Evolutionary conservation across 2,329 filamentous ascomycete genomes (phyloP), one percentile per base, ranked within the genome.

Genomic region (Penicillium sp.): DNA sequence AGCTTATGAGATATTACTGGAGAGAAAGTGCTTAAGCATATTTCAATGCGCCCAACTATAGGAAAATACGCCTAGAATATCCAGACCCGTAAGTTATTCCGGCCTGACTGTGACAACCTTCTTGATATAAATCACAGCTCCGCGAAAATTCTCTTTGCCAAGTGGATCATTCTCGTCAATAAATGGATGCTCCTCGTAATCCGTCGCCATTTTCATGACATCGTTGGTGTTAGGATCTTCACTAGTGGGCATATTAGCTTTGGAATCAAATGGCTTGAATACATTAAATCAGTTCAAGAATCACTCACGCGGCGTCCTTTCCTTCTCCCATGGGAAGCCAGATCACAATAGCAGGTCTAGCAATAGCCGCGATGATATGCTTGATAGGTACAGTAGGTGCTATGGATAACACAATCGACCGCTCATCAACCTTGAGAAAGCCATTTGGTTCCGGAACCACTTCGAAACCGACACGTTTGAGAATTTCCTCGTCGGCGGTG

Each of bases 351-450:
- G 60, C 65, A 7, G 74, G 75, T 42, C 67, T 69, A 40, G 72
- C 67, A 45, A 73, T 61, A 59, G 77, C 75, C n/a, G 70, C 68
- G 35, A 77, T 62, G 25, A 76, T 69, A 56, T 77, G 70, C 45
- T 71, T 73, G 6, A 75, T 64, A 0, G 74, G 70, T 0, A 72
- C 63, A 40, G 69, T 64, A 1, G 71, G 58, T 33, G 65, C 68
- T 10, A 69, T 55, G 0, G 73, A 73, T 50, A 77, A 62, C n/a
- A 77, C 70, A 28, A 74, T 48, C 12, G 73, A 72, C n/a, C 69
- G 53, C 5, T 72, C 65, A 53, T 77, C 71, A 1, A 76, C 53
- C 22, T 22, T 4, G 22, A 22, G 3, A 22, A 22, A 22, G 3
- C 22, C 22, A 22, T 22, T 4, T 22, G 22, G 22, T 4, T 22